phyloP scores from a whole-genome alignment of 1,139 yeast genomes.

The Suhomyces anneliseae region DNA sequence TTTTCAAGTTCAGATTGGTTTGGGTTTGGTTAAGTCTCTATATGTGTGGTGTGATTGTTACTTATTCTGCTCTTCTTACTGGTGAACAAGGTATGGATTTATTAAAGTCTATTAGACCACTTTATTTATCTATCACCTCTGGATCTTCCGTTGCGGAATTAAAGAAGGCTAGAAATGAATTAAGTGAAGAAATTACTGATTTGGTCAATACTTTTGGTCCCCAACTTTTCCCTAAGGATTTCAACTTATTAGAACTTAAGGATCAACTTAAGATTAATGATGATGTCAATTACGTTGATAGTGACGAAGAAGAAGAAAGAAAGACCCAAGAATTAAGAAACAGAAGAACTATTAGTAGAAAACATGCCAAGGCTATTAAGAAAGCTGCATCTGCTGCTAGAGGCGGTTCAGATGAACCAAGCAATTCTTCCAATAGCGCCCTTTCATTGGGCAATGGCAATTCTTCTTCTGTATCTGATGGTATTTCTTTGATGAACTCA shows the following conservation, averaged over 20 bases:
- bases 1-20: conserved; percentile 21
- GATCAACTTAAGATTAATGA: conserved; percentile 30
- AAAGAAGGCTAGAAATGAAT: conserved; percentile 40
- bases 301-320: conserved; percentile 56
- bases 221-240: conserved; percentile 46
- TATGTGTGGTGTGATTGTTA: conserved; percentile 62
- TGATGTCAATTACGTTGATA: conserved; percentile 34
- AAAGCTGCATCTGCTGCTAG: conserved; percentile 9
- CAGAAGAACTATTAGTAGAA: conserved; percentile 37
- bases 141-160: conserved; percentile 59
- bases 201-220: conserved; percentile 48
- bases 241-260: conserved; percentile 42
- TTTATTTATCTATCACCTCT: conserved; percentile 68
- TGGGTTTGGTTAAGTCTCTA: conserved; percentile 51
- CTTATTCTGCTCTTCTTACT: conserved; percentile 82
- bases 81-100: conserved; percentile 95
- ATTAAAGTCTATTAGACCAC: conserved; percentile 77
- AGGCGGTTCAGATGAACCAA: conserved; percentile 4
- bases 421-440: conserved; percentile 18
- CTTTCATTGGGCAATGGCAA: conserved; percentile 24
- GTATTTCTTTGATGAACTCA: conserved; percentile 53
- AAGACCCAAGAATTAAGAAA: conserved; percentile 55
- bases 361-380: conserved; percentile 21
- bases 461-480: conserved; percentile 49
- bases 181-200: conserved; percentile 45